These are phyloP conservation scores for Vigna mungo DNA, from an alignment of 306 rosid genomes.

Conservation along the genomic window DNA sequence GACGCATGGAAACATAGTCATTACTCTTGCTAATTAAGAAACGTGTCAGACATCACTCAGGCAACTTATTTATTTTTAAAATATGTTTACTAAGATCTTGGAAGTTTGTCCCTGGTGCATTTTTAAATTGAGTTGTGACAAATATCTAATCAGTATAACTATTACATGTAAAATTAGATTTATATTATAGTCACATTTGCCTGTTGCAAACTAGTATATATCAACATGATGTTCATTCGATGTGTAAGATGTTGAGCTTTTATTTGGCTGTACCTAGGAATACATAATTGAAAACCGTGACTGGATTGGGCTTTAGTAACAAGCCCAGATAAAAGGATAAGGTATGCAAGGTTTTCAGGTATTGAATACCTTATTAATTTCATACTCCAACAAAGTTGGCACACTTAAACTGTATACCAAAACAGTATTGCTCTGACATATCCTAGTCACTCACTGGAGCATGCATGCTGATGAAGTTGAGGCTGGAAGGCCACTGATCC, in stretches of 20 bases:
- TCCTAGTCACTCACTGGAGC: not conserved
- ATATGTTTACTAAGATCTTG: not conserved
- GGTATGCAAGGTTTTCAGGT: constrained; percentile 4
- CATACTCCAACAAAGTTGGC: not conserved
- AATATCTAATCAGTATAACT: not conserved
- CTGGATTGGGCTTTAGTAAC: not conserved
- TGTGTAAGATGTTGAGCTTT: constrained; percentile 8
- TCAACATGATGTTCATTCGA: constrained; percentile 12
- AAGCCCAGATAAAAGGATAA: not conserved
- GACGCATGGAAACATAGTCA: not conserved
- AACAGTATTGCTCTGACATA: constrained; percentile 2
- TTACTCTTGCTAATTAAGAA: not conserved
- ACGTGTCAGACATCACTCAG: not conserved
- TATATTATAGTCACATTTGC: not conserved
- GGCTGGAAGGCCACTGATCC: constrained; percentile 22
- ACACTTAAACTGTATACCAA: not conserved
- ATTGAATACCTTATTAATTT: constrained; percentile 3
- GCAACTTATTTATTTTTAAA: not conserved
- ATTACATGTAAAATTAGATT: constrained; percentile 22
- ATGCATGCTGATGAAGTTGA: constrained; percentile 41
- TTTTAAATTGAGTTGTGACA: not conserved
- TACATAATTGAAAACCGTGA: not conserved
- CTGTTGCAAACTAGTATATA: constrained; percentile 1
- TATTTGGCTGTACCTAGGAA: not conserved
- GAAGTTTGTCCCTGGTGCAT: constrained; percentile 14